A percentile compares a stretch with the other conserved stretches of the same genome.
Conservation (phyloP, 305 asterid genomes). For the Petunia hybrid region DNA sequence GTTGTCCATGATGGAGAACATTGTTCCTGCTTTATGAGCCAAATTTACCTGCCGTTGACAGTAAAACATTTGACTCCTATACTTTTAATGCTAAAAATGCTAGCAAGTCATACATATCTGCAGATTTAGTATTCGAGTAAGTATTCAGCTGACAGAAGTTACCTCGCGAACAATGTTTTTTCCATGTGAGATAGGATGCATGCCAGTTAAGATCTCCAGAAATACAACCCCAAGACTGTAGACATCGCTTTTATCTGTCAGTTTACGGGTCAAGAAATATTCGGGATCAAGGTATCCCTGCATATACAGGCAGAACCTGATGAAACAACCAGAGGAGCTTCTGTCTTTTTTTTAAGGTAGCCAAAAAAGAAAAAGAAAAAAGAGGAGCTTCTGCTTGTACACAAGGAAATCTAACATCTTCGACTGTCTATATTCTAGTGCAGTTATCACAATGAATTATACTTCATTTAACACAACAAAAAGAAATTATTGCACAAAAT, state of each 20-base stretch:
- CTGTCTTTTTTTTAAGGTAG: too few species aligned
- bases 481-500: slow-evolving; percentile 8
- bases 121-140: slow-evolving; percentile 5
- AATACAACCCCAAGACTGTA: slow-evolving; percentile 91
- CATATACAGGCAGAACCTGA: slow-evolving; percentile 30
- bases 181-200: slow-evolving; percentile 87
- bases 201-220: slow-evolving; percentile 85
- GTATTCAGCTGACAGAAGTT: slow-evolving; percentile 8
- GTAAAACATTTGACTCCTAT: background rate
- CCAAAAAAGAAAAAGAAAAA: background rate
- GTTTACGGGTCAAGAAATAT: slow-evolving; percentile 72
- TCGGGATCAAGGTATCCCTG: slow-evolving; percentile 98
- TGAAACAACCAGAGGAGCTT: background rate
- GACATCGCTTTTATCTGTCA: slow-evolving; percentile 90
- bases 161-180: slow-evolving; percentile 94
- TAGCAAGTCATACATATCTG: background rate
- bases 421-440: background rate
- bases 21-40: slow-evolving; percentile 67
- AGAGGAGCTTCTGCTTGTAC: background rate
- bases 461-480: background rate
- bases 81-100: slow-evolving; percentile 21
- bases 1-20: slow-evolving; percentile 74
- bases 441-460: background rate
- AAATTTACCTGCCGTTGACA: slow-evolving; percentile 57
- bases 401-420: background rate